phyloP scores from a whole-genome alignment of 1,139 yeast species.

The Lizanozyma gosingica region DNA sequence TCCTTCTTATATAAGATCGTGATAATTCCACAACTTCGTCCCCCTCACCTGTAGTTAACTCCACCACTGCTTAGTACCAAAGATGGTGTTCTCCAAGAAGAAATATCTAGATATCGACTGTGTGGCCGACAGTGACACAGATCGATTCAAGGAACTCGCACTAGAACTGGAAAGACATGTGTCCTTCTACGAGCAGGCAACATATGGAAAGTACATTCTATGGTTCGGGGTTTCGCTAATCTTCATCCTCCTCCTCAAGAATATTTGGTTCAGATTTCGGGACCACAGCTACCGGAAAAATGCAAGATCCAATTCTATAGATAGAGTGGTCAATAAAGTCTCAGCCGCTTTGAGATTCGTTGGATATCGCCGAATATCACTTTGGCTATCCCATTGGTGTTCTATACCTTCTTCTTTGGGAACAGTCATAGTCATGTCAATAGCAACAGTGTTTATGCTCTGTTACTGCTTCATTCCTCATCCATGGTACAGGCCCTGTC shows the following conservation, averaged over 20 bases:
- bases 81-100: neutral
- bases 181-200: slow-evolving; percentile 30
- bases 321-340: slow-evolving; percentile 7
- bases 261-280: slow-evolving; percentile 23
- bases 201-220: slow-evolving; percentile 37
- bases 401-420: slow-evolving; percentile 50
- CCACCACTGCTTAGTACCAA: no score
- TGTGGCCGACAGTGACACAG: slow-evolving; percentile 24
- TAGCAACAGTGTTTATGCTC: slow-evolving; percentile 35
- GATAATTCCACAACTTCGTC: no score
- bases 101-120: slow-evolving; percentile 38
- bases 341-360: slow-evolving; percentile 35
- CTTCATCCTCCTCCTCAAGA: slow-evolving; percentile 29
- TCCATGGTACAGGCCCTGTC: slow-evolving; percentile 47
- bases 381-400: slow-evolving; percentile 20
- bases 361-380: slow-evolving; percentile 43
- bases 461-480: slow-evolving; percentile 43
- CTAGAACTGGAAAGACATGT: slow-evolving; percentile 27
- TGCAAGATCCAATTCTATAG: slow-evolving; percentile 6
- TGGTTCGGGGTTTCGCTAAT: slow-evolving; percentile 36
- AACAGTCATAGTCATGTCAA: slow-evolving; percentile 28
- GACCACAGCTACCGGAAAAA: slow-evolving; percentile 23
- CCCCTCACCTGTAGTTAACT: no score
- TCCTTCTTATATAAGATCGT: no score
- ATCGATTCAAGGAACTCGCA: slow-evolving; percentile 16